Percentiles rank a stretch among this genome's conserved stretches.
phyloP scores from a whole-genome alignment of 495 filamentous ascomycete genomes.

The Darksidea phi region DNA sequence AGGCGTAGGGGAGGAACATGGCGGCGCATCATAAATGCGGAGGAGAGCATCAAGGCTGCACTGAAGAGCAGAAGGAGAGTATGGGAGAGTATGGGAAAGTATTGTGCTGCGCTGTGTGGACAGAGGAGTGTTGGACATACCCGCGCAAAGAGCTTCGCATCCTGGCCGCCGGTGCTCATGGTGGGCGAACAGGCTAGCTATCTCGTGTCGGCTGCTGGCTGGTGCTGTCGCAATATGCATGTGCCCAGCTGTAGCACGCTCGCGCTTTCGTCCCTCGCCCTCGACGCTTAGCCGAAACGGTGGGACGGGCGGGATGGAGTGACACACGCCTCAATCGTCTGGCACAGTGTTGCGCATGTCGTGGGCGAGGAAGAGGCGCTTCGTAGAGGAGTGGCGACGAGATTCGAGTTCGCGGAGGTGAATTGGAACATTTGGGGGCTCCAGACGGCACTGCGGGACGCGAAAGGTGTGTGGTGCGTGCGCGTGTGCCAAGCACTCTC shows the following conservation, averaged over 20 bases:
- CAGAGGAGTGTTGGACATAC: conserved; percentile 60
- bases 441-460: neutral
- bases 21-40: conserved; percentile 15
- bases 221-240: conserved; percentile 23
- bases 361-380: neutral
- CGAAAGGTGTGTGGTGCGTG: neutral
- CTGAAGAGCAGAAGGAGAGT: neutral
- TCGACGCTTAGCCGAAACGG: conserved; percentile 16
- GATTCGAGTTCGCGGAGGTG: neutral
- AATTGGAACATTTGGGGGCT: neutral
- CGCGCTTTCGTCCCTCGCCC: conserved; percentile 18
- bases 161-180: conserved; percentile 81
- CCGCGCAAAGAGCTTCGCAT: conserved; percentile 98
- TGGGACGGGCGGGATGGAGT: neutral
- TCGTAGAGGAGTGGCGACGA: neutral
- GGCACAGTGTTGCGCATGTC: neutral
- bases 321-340: neutral
- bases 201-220: conserved; percentile 16
- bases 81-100: conserved; percentile 36
- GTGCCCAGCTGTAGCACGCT: conserved; percentile 21
- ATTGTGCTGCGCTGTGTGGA: conserved; percentile 35
- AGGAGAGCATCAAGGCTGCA: neutral
- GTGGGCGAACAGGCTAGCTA: conserved; percentile 37
- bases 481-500: neutral
- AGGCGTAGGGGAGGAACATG: conserved; percentile 36